Evolutionary conservation across 2,329 filamentous ascomycete species (phyloP), one percentile per base, ranked within the genome.

Genomic region (Fusarium caatingaense): DNA sequence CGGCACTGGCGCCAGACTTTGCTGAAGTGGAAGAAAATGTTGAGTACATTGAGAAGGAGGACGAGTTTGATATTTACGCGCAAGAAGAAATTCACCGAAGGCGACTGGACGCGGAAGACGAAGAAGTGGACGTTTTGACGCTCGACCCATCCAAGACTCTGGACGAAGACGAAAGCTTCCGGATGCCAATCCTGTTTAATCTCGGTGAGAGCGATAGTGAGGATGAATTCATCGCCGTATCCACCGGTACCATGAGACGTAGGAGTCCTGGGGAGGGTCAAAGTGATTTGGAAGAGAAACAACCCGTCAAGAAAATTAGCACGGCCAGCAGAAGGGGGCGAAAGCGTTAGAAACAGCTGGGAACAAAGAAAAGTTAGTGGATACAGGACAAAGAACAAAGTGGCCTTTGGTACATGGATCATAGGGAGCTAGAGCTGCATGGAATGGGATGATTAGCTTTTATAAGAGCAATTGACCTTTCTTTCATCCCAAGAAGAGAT

Each of bases 21-120:
- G 92, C 91, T 42, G 96, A 99, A 80, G 94, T 99, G 16, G 96
- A 99, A 80, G 96, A 99, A 81, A 99, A 99, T 74, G 94, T 97
- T 23, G 93, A 98, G 78, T 99, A 99, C 78, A 89, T 97, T 44
- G 96, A 99, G 80, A 88, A 89, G 59, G 96, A 99, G 81, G 96
- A 99, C 78, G 96, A 99, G 78, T 99, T 99, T 74, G 97, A 99
- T 79, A 97, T 98, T 60, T 96, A 98, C 77, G 94, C 94, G 0
- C 91, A 95, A 61, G 95, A 98, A 77, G 95, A 98, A 79, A 91
- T 98, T 59, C 93, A 97, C 77, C 95, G 97, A 79, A 89, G 95
- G 30, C 89, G 94, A 45, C 85, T 98, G 4, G 94, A 98, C 77
- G 87, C 92, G 15, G 96, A 99, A 80, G 96, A 98, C 74, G 96